These are phyloP conservation scores for Umbelopsis sp. DNA, from an alignment of 192 early-diverging fungal genomes.

Conservation along the genomic window DNA sequence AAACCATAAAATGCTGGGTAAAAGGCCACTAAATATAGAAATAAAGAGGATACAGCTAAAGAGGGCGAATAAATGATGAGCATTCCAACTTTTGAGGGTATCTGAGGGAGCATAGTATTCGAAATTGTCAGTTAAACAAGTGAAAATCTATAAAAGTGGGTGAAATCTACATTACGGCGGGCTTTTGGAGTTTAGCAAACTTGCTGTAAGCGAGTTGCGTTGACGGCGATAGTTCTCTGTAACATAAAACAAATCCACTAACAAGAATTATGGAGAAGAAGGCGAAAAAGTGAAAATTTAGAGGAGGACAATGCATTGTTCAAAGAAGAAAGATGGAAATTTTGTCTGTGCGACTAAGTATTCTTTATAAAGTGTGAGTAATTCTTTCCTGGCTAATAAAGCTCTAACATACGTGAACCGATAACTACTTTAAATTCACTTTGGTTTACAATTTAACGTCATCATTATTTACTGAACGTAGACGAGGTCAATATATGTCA, in stretches of 20 bases:
- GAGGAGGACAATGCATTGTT: conserved; percentile 20
- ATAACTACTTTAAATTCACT: too few relatives aligned
- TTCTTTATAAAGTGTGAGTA: neutral
- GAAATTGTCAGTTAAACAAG: neutral
- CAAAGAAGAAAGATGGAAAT: neutral
- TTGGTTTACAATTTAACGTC: too few relatives aligned
- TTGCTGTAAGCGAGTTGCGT: conserved; percentile 30
- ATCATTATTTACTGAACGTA: too few relatives aligned
- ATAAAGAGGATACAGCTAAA: neutral
- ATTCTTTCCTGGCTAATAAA: too few relatives aligned
- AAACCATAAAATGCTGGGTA: neutral
- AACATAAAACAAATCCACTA: neutral
- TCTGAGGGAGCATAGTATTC: neutral
- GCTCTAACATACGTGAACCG: too few relatives aligned
- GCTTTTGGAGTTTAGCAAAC: conserved; percentile 1
- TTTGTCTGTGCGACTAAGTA: neutral
- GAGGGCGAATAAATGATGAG: conserved; percentile 23
- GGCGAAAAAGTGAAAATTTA: neutral
- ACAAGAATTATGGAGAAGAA: neutral
- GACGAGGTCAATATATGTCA: too few relatives aligned
- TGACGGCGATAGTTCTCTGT: conserved; percentile 19
- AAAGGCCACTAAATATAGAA: neutral
- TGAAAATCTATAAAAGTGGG: neutral
- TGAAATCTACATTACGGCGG: neutral
- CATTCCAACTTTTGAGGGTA: conserved; percentile 27